Evolutionary conservation across 352 stramenopile genomes (phyloP).

Genomic region (Phytophthora vignae): DNA sequence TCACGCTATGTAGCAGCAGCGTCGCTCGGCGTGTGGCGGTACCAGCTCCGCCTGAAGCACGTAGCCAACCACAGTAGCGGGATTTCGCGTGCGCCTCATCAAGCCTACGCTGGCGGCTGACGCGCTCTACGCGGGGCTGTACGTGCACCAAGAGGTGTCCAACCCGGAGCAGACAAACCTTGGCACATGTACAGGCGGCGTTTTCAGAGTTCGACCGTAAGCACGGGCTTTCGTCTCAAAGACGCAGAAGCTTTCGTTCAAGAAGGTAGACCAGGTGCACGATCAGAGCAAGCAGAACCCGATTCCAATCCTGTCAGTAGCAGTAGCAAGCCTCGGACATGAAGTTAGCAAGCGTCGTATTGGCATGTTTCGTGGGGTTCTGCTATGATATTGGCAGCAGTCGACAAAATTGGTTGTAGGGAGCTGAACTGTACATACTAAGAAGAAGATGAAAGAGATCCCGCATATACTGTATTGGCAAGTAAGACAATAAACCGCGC

Average conservation of each 20-base stretch:
- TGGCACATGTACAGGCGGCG: constrained; percentile 41
- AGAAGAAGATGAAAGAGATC: too few relatives aligned
- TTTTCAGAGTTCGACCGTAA: constrained; percentile 51
- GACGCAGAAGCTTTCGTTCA: constrained; percentile 36
- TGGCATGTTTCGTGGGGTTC: too few relatives aligned
- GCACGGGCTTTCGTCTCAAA: constrained; percentile 40
- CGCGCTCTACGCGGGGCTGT: constrained; percentile 15
- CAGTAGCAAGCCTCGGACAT: too few relatives aligned
- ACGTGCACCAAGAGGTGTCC: constrained; percentile 24
- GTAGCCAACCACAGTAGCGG: constrained; percentile 51
- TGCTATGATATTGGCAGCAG: too few relatives aligned
- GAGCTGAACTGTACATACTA: too few relatives aligned
- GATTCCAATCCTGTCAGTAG: not conserved
- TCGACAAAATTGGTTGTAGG: too few relatives aligned
- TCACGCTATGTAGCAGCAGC: constrained; percentile 41
- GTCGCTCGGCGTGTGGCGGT: constrained; percentile 55
- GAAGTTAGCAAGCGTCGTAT: too few relatives aligned
- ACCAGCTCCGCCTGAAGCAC: constrained; percentile 57
- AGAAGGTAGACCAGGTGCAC: constrained; percentile 44
- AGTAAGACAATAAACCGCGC: too few relatives aligned
- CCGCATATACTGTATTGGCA: too few relatives aligned
- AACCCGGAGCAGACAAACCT: constrained; percentile 41
- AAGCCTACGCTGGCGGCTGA: constrained; percentile 18
- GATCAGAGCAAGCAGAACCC: constrained; percentile 45
- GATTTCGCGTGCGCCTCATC: constrained; percentile 56